These are phyloP conservation scores for Balansia obtecta DNA, from an alignment of 2,329 filamentous ascomycete genomes.

Conservation along the genomic window DNA sequence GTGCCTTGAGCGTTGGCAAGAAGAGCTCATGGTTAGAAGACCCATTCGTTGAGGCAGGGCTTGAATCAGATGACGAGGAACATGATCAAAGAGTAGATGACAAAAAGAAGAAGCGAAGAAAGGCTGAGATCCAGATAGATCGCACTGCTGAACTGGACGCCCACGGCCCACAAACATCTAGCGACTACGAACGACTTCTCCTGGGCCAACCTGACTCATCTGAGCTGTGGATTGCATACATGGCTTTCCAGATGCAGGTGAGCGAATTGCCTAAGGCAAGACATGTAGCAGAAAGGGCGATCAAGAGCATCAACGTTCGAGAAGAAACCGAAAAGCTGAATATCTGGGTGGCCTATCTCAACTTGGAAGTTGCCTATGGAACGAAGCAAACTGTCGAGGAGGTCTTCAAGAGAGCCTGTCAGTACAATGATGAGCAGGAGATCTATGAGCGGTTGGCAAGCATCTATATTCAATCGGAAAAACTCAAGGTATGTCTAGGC, in stretches of 20 bases:
- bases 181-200: conserved; percentile 87
- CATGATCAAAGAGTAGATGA: conserved; percentile 9
- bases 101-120: conserved; percentile 53
- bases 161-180: conserved; percentile 76
- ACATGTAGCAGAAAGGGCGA: conserved; percentile 78
- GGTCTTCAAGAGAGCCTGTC: conserved; percentile 82
- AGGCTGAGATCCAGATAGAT: conserved; percentile 71
- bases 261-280: conserved; percentile 81
- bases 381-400: conserved; percentile 71
- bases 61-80: conserved; percentile 30
- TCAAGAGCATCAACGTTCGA: conserved; percentile 80
- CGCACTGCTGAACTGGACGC: conserved; percentile 84
- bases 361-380: conserved; percentile 85
- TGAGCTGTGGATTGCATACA: conserved; percentile 88
- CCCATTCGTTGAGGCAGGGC: conserved; percentile 47
- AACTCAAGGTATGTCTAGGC: conserved; percentile 55
- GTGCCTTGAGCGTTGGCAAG: conserved; percentile 40
- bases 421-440: conserved; percentile 85
- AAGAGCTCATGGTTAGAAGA: conserved; percentile 85
- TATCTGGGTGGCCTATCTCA: conserved; percentile 88
- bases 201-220: conserved; percentile 91
- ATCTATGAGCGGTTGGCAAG: conserved; percentile 81
- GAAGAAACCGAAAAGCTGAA: conserved; percentile 91
- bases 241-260: conserved; percentile 94
- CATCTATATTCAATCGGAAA: conserved; percentile 88